These are phyloP conservation scores for Maudiozyma serrabonitensis DNA, from an alignment of 805 yeast species.

Conservation along the genomic window DNA sequence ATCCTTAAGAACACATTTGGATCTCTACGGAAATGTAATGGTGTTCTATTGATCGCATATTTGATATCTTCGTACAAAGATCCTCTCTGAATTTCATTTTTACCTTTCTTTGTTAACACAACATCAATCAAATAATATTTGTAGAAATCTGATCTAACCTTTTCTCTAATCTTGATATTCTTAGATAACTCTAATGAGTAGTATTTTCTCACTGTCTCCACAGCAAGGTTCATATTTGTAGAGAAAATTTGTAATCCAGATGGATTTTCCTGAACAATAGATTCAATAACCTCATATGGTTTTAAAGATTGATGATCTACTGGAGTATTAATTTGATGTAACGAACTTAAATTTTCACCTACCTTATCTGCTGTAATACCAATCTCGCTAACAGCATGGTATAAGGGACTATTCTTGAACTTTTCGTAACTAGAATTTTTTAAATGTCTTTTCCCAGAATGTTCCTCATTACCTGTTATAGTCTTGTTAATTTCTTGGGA, in stretches of 20 bases:
- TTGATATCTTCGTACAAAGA: conserved; percentile 84
- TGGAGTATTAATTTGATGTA: conserved; percentile 59
- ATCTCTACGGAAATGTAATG: conserved; percentile 57
- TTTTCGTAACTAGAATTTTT: conserved; percentile 57
- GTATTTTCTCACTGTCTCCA: conserved; percentile 63
- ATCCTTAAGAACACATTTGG: conserved; percentile 84
- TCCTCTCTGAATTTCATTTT: conserved; percentile 62
- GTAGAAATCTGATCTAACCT: conserved; percentile 53
- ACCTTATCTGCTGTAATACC: conserved; percentile 75
- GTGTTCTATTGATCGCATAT: conserved; percentile 74
- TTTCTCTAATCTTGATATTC: conserved; percentile 70
- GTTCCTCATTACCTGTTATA: conserved; percentile 17
- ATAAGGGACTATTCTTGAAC: conserved; percentile 53
- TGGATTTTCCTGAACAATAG: conserved; percentile 27
- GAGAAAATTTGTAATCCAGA: conserved; percentile 34
- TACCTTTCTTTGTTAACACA: conserved; percentile 75
- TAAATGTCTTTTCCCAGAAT: conserved; percentile 42
- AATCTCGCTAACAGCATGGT: conserved; percentile 54
- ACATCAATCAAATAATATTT: conserved; percentile 62
- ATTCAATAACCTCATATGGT: conserved; percentile 53
- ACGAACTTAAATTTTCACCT: conserved; percentile 70
- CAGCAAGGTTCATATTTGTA: conserved; percentile 46
- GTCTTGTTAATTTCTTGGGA: conserved; percentile 34
- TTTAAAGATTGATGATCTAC: conserved; percentile 49
- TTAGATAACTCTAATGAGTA: conserved; percentile 72